Conservation (phyloP, 306 rosid genomes). For the Carpinus fangiana region DNA sequence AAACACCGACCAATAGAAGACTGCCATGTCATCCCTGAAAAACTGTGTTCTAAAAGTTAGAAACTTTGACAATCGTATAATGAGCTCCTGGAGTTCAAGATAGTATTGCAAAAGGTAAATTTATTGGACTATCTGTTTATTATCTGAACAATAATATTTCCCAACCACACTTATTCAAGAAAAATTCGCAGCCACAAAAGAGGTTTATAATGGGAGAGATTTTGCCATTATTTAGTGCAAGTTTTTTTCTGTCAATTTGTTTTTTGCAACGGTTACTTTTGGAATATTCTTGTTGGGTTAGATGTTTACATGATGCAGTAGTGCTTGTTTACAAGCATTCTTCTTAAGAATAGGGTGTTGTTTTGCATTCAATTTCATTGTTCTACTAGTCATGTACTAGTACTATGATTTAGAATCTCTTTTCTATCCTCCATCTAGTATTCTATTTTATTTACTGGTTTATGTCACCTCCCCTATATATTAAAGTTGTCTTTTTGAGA, state of each 20-base stretch:
- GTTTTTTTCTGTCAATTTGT: neutral
- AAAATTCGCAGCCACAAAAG: neutral
- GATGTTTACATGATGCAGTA: neutral
- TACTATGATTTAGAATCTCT: slow-evolving; percentile 10
- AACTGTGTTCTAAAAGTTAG: slow-evolving; percentile 88
- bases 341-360: neutral
- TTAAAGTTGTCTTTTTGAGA: slow-evolving; percentile 12
- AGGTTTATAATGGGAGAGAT: neutral
- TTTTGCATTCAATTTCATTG: neutral
- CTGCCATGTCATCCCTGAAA: no score
- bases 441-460: slow-evolving; percentile 10
- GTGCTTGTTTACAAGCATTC: neutral
- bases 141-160: neutral
- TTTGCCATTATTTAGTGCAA: neutral
- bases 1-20: no score
- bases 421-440: slow-evolving; percentile 3
- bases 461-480: slow-evolving; percentile 4
- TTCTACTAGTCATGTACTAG: neutral
- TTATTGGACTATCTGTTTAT: neutral
- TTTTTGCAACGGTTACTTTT: neutral
- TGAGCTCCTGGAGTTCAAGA: slow-evolving; percentile 95
- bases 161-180: neutral
- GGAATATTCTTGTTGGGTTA: neutral
- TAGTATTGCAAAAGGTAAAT: slow-evolving; percentile 88
- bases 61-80: slow-evolving; percentile 85